Conservation (phyloP, 371 early-diverging fungal genomes). For the Mucor velutinosus region DNA sequence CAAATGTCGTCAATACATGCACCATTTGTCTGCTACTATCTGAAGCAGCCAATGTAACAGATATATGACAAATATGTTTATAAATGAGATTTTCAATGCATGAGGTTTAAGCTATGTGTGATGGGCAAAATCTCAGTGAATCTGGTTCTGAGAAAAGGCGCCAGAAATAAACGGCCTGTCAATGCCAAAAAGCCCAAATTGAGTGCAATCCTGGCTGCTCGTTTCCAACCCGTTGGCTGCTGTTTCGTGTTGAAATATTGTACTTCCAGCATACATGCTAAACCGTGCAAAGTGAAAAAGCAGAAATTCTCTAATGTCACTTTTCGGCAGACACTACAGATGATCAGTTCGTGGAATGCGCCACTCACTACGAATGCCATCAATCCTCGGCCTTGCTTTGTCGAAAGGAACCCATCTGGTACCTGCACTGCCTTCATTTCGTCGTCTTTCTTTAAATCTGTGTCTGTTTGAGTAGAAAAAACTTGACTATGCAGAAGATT, state of each 20-base stretch:
- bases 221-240: slow-evolving; percentile 8
- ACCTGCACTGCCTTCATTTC: not conserved
- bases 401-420: not conserved
- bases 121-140: slow-evolving; percentile 19
- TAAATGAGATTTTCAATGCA: not conserved
- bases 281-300: slow-evolving; percentile 37
- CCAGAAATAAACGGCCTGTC: slow-evolving; percentile 42
- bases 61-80: not conserved
- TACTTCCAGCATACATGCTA: slow-evolving; percentile 23
- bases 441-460: not conserved
- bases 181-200: slow-evolving; percentile 31
- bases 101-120: not conserved
- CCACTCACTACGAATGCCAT: slow-evolving; percentile 36
- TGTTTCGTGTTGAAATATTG: slow-evolving; percentile 6
- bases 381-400: slow-evolving; percentile 24
- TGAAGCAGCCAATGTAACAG: too few relatives aligned
- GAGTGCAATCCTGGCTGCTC: slow-evolving; percentile 6
- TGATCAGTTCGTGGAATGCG: slow-evolving; percentile 35
- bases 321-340: slow-evolving; percentile 30
- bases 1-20: too few relatives aligned
- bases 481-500: slow-evolving; percentile 33
- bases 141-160: slow-evolving; percentile 32
- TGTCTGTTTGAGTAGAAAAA: slow-evolving; percentile 4
- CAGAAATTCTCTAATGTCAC: slow-evolving; percentile 39
- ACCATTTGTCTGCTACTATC: too few relatives aligned